Base-by-base conservation (phyloP, 2,329 filamentous ascomycete genomes). In the Talaromyces atroroseus region DNA sequence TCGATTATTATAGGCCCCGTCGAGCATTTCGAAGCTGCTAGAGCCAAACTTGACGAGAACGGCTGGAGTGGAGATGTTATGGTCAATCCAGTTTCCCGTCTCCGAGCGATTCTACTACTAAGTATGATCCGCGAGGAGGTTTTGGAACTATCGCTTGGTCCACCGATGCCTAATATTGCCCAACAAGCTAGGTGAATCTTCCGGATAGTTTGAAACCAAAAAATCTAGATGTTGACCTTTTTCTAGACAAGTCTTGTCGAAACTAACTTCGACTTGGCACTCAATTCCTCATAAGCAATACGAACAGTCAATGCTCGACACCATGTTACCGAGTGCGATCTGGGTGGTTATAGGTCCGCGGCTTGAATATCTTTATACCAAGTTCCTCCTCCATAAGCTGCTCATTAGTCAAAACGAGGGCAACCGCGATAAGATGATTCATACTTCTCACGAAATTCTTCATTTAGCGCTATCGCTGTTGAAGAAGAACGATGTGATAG, bases 101-200 rank as follows among this genome's bases (percentile, higher is more conserved):
- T 54, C 29, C 44, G 52, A 24, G 52, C 52, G 38, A 14, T 29
- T 23, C 12, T 34, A n/a, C 34, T 54, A 23, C 45, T 54, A 16
- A 54, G 52, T 23, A 21, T 45, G 7, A 54, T 54, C 10, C 44
- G 52, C 23, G 52, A 54, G n/a, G 52, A 45, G 11, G 45, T 49
- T 20, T 49, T 54, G 36, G 52, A 54, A 18, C 52, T 54, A 18
- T 54, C 34, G n/a, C 32, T 54, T 48, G 46, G 46, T 32, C 46
- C 46, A 5, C 23, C 46, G 32, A 29, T 18, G 23, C 46, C 46
- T 4, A 32, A 48, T 32, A 48, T 48, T 20, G 24, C 46, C 24
- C 46, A 48, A 48, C 46, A 48, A 12, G 46, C 46, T 48, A 48
- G 46, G 46, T 48, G 46, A 48, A 32, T 32, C 14, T n/a, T 26